These are phyloP conservation scores for Ganoderma multipileum DNA, from an alignment of 1,284 basidiomycete species.

Conservation along the genomic window DNA sequence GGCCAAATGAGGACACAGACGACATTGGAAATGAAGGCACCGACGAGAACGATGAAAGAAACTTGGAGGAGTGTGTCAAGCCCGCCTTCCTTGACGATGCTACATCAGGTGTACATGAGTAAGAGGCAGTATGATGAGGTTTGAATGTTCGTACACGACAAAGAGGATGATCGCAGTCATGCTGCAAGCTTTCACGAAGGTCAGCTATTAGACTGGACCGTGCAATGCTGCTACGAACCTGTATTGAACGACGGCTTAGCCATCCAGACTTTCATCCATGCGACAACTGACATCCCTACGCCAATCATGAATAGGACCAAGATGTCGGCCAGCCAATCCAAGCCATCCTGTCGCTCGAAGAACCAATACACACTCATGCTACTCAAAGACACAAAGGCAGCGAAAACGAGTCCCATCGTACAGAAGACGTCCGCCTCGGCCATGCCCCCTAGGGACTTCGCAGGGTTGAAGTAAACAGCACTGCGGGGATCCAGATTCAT, in stretches of 20 bases:
- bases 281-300: constrained; percentile 80
- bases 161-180: constrained; percentile 91
- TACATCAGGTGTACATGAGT: constrained; percentile 35
- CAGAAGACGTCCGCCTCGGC: constrained; percentile 87
- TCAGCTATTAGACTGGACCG: not conserved
- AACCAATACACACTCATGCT: constrained; percentile 83
- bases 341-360: constrained; percentile 72
- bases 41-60: constrained; percentile 79
- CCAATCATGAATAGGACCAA: constrained; percentile 85
- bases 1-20: constrained; percentile 88
- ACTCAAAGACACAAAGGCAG: constrained; percentile 76
- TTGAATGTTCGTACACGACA: constrained; percentile 67
- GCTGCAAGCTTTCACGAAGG: constrained; percentile 70
- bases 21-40: constrained; percentile 80
- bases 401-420: constrained; percentile 73
- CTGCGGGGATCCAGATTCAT: constrained; percentile 42
- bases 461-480: constrained; percentile 83
- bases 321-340: constrained; percentile 72
- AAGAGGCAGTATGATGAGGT: constrained; percentile 16
- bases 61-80: constrained; percentile 77
- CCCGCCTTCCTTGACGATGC: constrained; percentile 92
- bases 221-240: constrained; percentile 52
- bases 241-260: constrained; percentile 90
- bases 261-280: constrained; percentile 92
- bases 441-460: constrained; percentile 91